A percentile compares a stretch with the other conserved stretches of the same genome.
These are phyloP conservation scores for Agaricus blazei DNA, from an alignment of 768 basidiomycete genomes.

Conservation along the genomic window DNA sequence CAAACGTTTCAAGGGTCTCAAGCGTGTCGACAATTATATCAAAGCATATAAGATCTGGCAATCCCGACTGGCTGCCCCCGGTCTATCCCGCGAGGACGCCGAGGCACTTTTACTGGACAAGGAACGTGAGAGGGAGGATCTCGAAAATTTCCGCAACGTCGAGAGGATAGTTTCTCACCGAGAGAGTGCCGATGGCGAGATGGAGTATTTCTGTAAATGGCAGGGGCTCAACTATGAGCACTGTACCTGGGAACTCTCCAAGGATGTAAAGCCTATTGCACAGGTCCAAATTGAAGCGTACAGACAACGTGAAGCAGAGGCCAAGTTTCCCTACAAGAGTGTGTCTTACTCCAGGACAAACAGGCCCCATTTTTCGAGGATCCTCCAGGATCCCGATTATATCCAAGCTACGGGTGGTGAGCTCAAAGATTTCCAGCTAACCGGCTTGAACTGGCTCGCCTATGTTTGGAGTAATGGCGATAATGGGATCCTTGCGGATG, in stretches of 20 bases:
- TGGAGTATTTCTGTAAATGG: conserved; percentile 98
- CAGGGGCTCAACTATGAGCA: conserved; percentile 87
- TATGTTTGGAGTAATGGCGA: conserved; percentile 93
- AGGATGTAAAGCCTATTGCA: conserved; percentile 75
- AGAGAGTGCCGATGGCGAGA: conserved; percentile 49
- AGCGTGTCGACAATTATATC: conserved; percentile 99
- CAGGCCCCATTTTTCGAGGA: conserved; percentile 78
- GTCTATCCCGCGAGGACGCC: conserved; percentile 78
- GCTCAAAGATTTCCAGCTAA: conserved; percentile 97
- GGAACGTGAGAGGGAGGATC: conserved; percentile 87
- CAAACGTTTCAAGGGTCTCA: conserved; percentile 91
- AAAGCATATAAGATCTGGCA: conserved; percentile 80
- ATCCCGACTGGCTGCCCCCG: conserved; percentile 54
- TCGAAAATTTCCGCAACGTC: conserved; percentile 86
- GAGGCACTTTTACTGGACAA: conserved; percentile 87
- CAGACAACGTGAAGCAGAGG: conserved; percentile 68
- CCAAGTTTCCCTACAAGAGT: conserved; percentile 85
- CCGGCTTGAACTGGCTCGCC: conserved; percentile 97
- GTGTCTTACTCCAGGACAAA: conserved; percentile 54
- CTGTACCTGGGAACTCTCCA: conserved; percentile 90
- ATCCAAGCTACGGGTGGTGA: conserved; percentile 71
- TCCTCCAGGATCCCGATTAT: conserved; percentile 86
- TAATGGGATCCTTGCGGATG: conserved; percentile 96
- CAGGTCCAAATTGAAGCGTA: conserved; percentile 77
- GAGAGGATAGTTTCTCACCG: conserved; percentile 86